phyloP scores from a whole-genome alignment of 345 rosid species.

The Pistacia atlantica region DNA sequence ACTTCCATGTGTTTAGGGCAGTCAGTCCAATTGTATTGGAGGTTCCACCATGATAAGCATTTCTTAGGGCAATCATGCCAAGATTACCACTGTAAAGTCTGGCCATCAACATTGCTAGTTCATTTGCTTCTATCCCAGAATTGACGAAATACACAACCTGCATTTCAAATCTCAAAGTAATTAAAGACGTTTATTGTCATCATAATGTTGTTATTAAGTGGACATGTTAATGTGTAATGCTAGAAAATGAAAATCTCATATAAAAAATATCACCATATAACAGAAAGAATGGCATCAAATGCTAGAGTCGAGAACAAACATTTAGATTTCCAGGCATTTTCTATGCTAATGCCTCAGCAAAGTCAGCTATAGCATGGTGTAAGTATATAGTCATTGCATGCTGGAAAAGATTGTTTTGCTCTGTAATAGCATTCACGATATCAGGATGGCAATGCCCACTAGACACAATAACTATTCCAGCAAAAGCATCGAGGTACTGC shows the following conservation, averaged over 20 bases:
- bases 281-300: background rate
- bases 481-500: conserved; percentile 84
- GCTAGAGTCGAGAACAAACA: conserved; percentile 32
- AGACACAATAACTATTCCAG: conserved; percentile 90
- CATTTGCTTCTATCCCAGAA: conserved; percentile 97
- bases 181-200: conserved; percentile 8
- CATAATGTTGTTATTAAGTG: background rate
- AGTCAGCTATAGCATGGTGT: conserved; percentile 83
- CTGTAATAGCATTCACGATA: conserved; percentile 60
- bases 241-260: background rate
- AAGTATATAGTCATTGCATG: conserved; percentile 89
- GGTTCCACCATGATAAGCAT: too few relatives aligned
- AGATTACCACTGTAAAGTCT: conserved; percentile 26
- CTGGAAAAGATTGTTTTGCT: conserved; percentile 88
- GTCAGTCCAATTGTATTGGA: too few relatives aligned
- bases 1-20: too few relatives aligned
- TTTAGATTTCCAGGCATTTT: conserved; percentile 93
- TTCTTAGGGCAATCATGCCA: too few relatives aligned
- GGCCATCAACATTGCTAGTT: conserved; percentile 93
- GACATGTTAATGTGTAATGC: background rate
- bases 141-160: conserved; percentile 94
- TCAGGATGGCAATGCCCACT: conserved; percentile 97
- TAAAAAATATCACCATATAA: background rate
- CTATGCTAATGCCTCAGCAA: conserved; percentile 84
- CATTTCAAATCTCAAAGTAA: conserved; percentile 21